A percentile compares a stretch with the other conserved stretches of the same genome.
Evolutionary conservation across 768 basidiomycete species (phyloP).

Genomic region (Multifurca ochricompacta): DNA sequence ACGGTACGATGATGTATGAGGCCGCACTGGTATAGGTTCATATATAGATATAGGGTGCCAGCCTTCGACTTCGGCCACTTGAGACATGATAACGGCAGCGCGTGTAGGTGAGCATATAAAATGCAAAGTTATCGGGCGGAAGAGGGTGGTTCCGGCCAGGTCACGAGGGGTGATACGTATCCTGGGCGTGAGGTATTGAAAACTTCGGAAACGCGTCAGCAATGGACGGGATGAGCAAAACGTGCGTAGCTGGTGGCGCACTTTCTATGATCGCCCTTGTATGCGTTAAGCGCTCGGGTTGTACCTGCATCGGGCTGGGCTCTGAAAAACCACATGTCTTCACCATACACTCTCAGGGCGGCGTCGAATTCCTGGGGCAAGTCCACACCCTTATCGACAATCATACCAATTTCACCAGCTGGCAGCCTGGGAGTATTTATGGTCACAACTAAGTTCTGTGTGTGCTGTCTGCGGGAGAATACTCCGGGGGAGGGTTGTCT

Average conservation of each 20-base stretch:
- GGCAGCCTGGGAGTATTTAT: constrained; percentile 54
- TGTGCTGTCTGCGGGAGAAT: not conserved
- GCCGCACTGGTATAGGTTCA: constrained; percentile 77
- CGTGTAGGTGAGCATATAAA: constrained; percentile 80
- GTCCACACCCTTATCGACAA: constrained; percentile 74
- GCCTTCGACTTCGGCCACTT: constrained; percentile 42
- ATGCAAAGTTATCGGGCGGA: constrained; percentile 51
- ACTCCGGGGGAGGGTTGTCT: not conserved
- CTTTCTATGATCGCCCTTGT: constrained; percentile 67
- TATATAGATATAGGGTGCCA: constrained; percentile 71
- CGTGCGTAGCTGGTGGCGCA: constrained; percentile 27
- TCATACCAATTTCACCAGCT: constrained; percentile 62
- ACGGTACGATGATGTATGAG: not conserved
- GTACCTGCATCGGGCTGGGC: constrained; percentile 48
- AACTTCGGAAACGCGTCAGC: constrained; percentile 37
- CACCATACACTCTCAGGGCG: constrained; percentile 53
- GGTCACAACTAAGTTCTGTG: not conserved
- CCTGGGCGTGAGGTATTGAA: constrained; percentile 69
- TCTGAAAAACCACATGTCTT: constrained; percentile 73
- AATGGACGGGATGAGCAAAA: constrained; percentile 6
- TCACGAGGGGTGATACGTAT: constrained; percentile 67
- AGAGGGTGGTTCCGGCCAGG: constrained; percentile 46
- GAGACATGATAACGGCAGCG: constrained; percentile 56
- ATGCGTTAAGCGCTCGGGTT: constrained; percentile 67
- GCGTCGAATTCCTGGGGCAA: constrained; percentile 55